Conservation (phyloP, 2,329 filamentous ascomycete species). For the Penicillium paneum region DNA sequence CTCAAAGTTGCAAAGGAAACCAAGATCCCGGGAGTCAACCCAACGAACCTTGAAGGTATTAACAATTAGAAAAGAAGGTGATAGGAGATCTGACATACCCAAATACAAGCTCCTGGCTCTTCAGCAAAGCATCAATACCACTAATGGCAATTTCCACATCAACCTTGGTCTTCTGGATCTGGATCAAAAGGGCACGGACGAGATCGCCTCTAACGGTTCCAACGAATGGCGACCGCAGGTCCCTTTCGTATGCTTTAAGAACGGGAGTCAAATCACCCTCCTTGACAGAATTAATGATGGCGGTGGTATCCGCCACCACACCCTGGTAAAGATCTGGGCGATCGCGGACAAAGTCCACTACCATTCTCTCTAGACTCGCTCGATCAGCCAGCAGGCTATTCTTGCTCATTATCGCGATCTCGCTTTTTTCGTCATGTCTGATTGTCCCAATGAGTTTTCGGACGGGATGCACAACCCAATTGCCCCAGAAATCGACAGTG, state of each 20-base stretch:
- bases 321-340: conserved; percentile 59
- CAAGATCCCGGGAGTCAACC: conserved; percentile 86
- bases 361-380: conserved; percentile 93
- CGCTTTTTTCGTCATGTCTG: conserved; percentile 84
- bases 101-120: conserved; percentile 95
- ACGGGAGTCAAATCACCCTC: conserved; percentile 94
- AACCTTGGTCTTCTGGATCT: conserved; percentile 98
- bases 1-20: conserved; percentile 71
- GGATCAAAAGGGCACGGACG: conserved; percentile 84
- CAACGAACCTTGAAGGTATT: conserved; percentile 65
- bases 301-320: conserved; percentile 60
- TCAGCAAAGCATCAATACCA: conserved; percentile 89
- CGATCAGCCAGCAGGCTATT: conserved; percentile 86
- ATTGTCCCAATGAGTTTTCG: conserved; percentile 86
- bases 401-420: conserved; percentile 95
- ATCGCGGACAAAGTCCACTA: conserved; percentile 89
- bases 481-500: conserved; percentile 84
- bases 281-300: conserved; percentile 74
- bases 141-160: conserved; percentile 95
- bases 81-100: conserved; percentile 44
- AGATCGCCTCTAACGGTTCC: conserved; percentile 84
- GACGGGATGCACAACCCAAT: conserved; percentile 88
- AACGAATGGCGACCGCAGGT: conserved; percentile 74
- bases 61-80: not conserved
- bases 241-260: conserved; percentile 84